These are phyloP conservation scores for Bombardia bombarda DNA, from an alignment of 495 filamentous ascomycete genomes.

Conservation along the genomic window DNA sequence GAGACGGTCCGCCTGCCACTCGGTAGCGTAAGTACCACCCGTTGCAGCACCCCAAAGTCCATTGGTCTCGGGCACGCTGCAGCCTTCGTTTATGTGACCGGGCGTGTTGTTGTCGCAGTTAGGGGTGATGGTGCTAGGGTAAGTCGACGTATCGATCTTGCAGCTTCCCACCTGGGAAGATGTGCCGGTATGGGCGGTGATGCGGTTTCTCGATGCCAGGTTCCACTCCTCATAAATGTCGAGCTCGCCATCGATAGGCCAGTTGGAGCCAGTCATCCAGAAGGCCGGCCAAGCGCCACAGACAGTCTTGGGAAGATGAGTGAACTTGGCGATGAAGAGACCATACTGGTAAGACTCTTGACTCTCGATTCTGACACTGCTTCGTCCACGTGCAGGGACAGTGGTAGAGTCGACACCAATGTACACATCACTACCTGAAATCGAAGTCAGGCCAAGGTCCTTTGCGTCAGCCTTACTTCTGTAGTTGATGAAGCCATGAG, in stretches of 20 bases:
- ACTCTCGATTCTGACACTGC: slow-evolving; percentile 60
- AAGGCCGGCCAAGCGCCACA: slow-evolving; percentile 57
- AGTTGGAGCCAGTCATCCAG: slow-evolving; percentile 68
- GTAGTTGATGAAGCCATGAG: slow-evolving; percentile 60
- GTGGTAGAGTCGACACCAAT: slow-evolving; percentile 38
- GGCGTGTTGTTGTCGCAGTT: slow-evolving; percentile 47
- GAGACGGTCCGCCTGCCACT: slow-evolving; percentile 58
- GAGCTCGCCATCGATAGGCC: slow-evolving; percentile 76
- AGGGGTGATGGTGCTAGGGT: slow-evolving; percentile 40
- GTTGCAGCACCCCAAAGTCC: slow-evolving; percentile 54
- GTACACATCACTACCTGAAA: slow-evolving; percentile 36
- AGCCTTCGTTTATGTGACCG: slow-evolving; percentile 21
- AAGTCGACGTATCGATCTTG: slow-evolving; percentile 34
- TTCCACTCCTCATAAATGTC: slow-evolving; percentile 89
- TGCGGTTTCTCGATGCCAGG: slow-evolving; percentile 49
- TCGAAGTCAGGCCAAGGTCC: slow-evolving; percentile 44
- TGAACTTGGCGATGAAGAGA: slow-evolving; percentile 62
- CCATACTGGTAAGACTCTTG: slow-evolving; percentile 57
- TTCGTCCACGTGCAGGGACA: slow-evolving; percentile 41
- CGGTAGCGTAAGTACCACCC: slow-evolving; percentile 67
- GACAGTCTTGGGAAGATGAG: slow-evolving; percentile 56
- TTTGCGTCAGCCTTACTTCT: slow-evolving; percentile 43
- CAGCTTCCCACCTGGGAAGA: slow-evolving; percentile 52
- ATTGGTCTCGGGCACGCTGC: slow-evolving; percentile 32
- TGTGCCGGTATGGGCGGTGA: slow-evolving; percentile 65